phyloP scores from a whole-genome alignment of 176 grass and related monocot species.

The Oryza australiensis region DNA sequence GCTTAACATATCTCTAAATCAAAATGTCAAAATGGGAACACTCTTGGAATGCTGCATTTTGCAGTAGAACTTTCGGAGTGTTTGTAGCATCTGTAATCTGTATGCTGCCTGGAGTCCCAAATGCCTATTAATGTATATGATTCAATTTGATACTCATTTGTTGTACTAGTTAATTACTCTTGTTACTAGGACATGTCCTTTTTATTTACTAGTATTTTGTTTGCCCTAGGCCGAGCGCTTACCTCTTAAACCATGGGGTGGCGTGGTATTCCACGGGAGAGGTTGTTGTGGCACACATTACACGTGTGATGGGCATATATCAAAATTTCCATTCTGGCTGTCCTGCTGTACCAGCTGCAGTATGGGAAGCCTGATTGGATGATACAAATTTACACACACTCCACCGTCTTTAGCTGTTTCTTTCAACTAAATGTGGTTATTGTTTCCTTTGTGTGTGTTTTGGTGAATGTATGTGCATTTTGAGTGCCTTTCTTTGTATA shows the following conservation, averaged over 20 bases:
- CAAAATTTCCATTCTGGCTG: conserved; percentile 35
- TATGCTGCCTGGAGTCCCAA: neutral
- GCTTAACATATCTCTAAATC: neutral
- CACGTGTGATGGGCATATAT: conserved; percentile 88
- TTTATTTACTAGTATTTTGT: neutral
- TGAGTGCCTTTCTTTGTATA: neutral
- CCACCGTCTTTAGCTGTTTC: neutral
- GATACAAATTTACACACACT: conserved; percentile 10
- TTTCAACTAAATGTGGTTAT: neutral
- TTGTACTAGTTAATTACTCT: neutral
- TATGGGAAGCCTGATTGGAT: conserved; percentile 25
- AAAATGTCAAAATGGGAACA: neutral
- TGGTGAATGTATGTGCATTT: neutral
- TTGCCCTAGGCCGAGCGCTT: conserved; percentile 90
- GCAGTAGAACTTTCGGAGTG: too few relatives aligned
- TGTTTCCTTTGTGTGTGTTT: neutral
- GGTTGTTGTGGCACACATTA: conserved; percentile 71
- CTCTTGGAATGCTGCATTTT: neutral
- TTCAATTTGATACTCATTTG: neutral
- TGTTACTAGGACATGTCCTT: neutral
- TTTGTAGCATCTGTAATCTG: neutral
- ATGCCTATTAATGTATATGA: neutral
- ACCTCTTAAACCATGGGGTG: conserved; percentile 61
- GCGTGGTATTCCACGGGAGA: conserved; percentile 93
- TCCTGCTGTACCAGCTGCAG: conserved; percentile 37